Conservation (phyloP, 257 asterid species). For the Solanum chilense region DNA sequence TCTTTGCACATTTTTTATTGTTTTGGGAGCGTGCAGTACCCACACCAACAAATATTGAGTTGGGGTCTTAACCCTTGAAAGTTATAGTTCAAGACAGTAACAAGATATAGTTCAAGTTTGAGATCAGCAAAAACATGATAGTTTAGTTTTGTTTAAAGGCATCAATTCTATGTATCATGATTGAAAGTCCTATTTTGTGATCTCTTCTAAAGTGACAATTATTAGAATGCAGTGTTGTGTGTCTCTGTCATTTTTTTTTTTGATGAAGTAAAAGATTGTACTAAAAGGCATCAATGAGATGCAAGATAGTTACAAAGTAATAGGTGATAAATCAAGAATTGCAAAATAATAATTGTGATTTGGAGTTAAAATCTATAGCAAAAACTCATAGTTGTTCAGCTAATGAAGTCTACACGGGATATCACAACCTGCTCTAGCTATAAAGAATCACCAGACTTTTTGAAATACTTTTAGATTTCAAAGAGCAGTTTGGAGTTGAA, state of each 20-base stretch:
- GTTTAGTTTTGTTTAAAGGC: not conserved
- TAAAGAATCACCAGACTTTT: not conserved
- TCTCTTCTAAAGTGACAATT: not conserved
- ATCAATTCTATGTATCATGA: not conserved
- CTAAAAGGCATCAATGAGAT: not conserved
- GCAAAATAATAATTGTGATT: not conserved
- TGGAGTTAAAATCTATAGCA: not conserved
- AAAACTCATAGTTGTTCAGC: not conserved
- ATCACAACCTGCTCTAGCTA: not conserved
- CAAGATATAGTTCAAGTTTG: not conserved
- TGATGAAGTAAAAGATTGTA: not conserved
- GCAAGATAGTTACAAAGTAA: not conserved
- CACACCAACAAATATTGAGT: not conserved
- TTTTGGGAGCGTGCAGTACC: not conserved
- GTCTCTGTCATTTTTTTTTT: not conserved
- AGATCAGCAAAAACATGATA: not conserved
- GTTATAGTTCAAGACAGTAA: not conserved
- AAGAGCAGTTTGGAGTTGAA: not conserved
- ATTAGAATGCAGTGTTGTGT: not conserved
- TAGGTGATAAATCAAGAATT: not conserved
- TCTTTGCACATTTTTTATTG: not conserved
- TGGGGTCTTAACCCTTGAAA: not conserved
- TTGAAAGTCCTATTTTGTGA: not conserved
- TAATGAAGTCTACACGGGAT: not conserved
- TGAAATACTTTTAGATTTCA: not conserved